Evolutionary conservation across 257 asterid species (phyloP), one percentile per base, ranked within the genome.

Genomic region (Primulina huaijiensis): DNA sequence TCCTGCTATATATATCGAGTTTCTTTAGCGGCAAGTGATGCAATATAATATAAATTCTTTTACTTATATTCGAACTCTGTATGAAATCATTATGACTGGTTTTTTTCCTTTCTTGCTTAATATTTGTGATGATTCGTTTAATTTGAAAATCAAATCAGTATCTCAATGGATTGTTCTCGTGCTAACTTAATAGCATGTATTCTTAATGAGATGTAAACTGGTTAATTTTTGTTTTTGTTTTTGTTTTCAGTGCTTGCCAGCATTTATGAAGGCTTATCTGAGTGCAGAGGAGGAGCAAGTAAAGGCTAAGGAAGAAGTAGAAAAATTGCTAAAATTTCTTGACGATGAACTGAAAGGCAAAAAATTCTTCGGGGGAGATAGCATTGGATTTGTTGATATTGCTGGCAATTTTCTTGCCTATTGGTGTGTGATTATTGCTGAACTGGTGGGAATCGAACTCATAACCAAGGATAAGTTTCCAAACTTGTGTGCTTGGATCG

Each of bases 341-440:
- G 84, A 85, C 3, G 59, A 75, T 23, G 81, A 85, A 65, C 69
- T 80, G 6, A 56, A 73, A 10, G 82, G 78, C n/a, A 82, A 85
- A 56, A 82, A 78, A 46, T 80, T 78, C 60, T 85, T 82, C 2
- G 90, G 84, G 0, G 87, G 89, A 27, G 85, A 80, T 0, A 43
- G 61, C 43, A 38, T 38, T 2, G 50, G 50, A 10, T 38, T 38
- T 3, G 50, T 38, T 2, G 50, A 38, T 10, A 38, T 38, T 38
- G 50, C 2, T 8, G 50, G 50, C 50, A 10, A 38, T 10, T 1
- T 38, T 10, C 14, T 38, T 2, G 50, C 50, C 50, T 8, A 38
- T 38, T 38, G 50, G 50, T 2, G 4, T 38, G 50, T 38, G 50
- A 10, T 38, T 10, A 38, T 38, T 38, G 2, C 14, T 2, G 50